Evolutionary conservation across 495 filamentous ascomycete genomes (phyloP).

Genomic region (Corynascus novoguineensis): DNA sequence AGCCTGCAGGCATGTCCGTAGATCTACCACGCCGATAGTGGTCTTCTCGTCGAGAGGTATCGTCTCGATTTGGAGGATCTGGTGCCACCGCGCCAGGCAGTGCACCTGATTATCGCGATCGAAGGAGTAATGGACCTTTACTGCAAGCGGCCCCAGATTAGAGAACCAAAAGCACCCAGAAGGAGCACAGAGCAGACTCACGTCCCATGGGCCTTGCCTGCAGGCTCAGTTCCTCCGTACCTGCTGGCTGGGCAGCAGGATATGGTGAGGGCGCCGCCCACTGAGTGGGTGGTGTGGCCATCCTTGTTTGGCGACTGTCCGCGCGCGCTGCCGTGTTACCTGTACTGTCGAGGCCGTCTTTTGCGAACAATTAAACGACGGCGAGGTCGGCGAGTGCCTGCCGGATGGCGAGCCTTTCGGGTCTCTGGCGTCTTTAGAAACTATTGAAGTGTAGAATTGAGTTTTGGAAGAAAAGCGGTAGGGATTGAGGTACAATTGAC

Average conservation of each 20-base stretch:
- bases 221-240: constrained; percentile 40
- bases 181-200: constrained; percentile 28
- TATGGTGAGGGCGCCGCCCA: constrained; percentile 28
- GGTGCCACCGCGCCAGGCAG: constrained; percentile 85
- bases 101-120: constrained; percentile 84
- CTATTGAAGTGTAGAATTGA: background rate
- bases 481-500: constrained; percentile 12
- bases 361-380: constrained; percentile 9
- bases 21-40: constrained; percentile 79
- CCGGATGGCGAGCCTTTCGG: background rate
- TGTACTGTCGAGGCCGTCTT: background rate
- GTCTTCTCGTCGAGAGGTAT: constrained; percentile 66
- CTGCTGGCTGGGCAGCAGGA: constrained; percentile 39
- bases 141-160: constrained; percentile 39
- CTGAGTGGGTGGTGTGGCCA: constrained; percentile 24
- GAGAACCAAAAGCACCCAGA: constrained; percentile 4
- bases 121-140: constrained; percentile 97
- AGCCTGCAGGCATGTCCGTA: constrained; percentile 85
- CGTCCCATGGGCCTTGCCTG: constrained; percentile 49
- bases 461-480: constrained; percentile 3
- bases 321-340: constrained; percentile 10
- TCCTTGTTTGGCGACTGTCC: constrained; percentile 10
- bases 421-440: background rate
- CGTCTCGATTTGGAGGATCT: constrained; percentile 72
- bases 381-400: background rate